Evolutionary conservation across 2,329 filamentous ascomycete genomes (phyloP), one percentile per base, ranked within the genome.

Genomic region (Dichotomopilus funicola): DNA sequence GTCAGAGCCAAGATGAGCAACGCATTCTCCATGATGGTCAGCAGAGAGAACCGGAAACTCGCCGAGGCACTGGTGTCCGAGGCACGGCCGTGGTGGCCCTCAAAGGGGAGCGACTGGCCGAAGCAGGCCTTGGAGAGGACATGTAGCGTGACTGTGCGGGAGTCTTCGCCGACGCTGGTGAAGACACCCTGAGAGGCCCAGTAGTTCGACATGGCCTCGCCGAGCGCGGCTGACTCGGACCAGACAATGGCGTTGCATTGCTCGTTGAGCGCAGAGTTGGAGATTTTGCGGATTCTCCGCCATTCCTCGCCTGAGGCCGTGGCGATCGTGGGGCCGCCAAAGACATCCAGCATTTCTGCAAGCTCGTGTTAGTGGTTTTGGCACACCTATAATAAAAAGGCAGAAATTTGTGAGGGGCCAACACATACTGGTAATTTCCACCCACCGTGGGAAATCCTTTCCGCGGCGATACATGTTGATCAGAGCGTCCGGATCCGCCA

Each of bases 81-180:
- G 60, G 3, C 6, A 2, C 57, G 49, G 59, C 64, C 59, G 49
- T 65, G 63, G 54, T 63, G 58, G 42, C 63, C 65, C 56, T 62
- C 60, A 59, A 66, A 72, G 51, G 64, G 60, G 54, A 62, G 67
- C 0, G 63, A 65, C 49, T 68, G 66, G 6, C 66, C 66, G 31
- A 69, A 69, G 2, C 65, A 66, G n/a, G 64, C 67, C 4, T 58
- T 42, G 6, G 65, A 64, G 3, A 69, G 58, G 1, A 69, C 61
- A 37, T 68, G 59, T 1, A 68, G 58, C 3, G 66, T 66, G 0
- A 69, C 46, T 0, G 65, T 67, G 27, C 65, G 63, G 0, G 61
- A 31, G 48, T 70, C 67, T 2, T 66, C 56, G 12, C 65, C 67
- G 3, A 53, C 40, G 0, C 63, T 54, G 2, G 45, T 54, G 5